Conservation (phyloP, 192 early-diverging fungal species). For the Linnemannia zychae region DNA sequence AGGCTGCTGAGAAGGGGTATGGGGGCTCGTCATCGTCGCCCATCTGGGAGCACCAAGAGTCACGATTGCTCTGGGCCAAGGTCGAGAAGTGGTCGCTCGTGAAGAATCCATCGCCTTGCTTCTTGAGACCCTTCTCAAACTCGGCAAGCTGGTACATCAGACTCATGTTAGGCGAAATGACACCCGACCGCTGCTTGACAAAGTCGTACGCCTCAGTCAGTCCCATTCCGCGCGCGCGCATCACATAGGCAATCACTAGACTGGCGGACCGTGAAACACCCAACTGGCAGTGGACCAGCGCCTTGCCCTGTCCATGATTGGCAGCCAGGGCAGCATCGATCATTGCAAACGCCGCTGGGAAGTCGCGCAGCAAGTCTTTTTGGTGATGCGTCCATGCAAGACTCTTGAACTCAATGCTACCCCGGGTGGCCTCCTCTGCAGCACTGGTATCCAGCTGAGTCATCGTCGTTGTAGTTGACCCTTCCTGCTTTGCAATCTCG, state of each 20-base stretch:
- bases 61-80: not conserved
- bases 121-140: constrained; percentile 47
- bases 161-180: constrained; percentile 56
- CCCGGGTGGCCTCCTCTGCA: not conserved
- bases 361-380: constrained; percentile 69
- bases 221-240: constrained; percentile 67
- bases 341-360: constrained; percentile 70
- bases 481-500: constrained; percentile 67
- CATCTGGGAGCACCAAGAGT: constrained; percentile 43
- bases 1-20: constrained; percentile 42
- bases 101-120: not conserved
- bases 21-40: constrained; percentile 51
- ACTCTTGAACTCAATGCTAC: constrained; percentile 69
- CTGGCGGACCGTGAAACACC: constrained; percentile 80
- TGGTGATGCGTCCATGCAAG: constrained; percentile 82
- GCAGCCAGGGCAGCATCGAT: constrained; percentile 71
- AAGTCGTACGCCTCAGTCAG: constrained; percentile 69
- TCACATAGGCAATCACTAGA: constrained; percentile 76
- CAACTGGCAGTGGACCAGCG: constrained; percentile 80
- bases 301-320: constrained; percentile 56
- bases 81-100: not conserved
- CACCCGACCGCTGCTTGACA: constrained; percentile 48
- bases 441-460: constrained; percentile 30
- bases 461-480: not conserved
- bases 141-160: constrained; percentile 55